Percentiles rank a stretch among this genome's conserved stretches.
These are phyloP conservation scores for Discostella pseudostelligera DNA, from an alignment of 108 stramenopile genomes.

Conservation along the genomic window DNA sequence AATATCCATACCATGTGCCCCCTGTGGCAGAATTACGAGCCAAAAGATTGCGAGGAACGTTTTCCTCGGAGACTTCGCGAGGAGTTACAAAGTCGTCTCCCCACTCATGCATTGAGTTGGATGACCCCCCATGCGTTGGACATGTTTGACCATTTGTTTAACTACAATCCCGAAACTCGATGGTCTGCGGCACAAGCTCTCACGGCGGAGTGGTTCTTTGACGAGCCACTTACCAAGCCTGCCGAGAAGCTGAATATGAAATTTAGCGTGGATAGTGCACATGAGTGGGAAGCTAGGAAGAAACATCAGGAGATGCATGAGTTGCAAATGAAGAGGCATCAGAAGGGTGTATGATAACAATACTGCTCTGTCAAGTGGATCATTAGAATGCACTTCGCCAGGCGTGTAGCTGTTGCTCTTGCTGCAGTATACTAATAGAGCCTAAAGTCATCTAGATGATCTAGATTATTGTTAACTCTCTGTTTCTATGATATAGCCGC, in stretches of 20 bases:
- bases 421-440: too few relatives aligned
- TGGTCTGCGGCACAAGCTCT: conserved; percentile 82
- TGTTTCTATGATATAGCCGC: not conserved
- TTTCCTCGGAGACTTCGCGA: conserved; percentile 69
- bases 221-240: conserved; percentile 74
- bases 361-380: not conserved
- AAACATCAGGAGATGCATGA: conserved; percentile 70
- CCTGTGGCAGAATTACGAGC: conserved; percentile 78
- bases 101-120: conserved; percentile 59
- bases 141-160: conserved; percentile 73
- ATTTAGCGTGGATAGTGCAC: conserved; percentile 74
- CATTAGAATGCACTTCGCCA: not conserved
- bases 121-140: conserved; percentile 86
- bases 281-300: conserved; percentile 76
- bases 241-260: conserved; percentile 81
- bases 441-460: too few relatives aligned
- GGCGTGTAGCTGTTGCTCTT: too few relatives aligned
- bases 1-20: conserved; percentile 63
- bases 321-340: conserved; percentile 4
- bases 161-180: conserved; percentile 70
- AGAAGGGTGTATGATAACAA: not conserved
- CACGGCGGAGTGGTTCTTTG: conserved; percentile 86
- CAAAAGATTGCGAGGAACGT: conserved; percentile 42
- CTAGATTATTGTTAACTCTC: too few relatives aligned
- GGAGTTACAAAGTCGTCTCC: conserved; percentile 58